These are phyloP conservation scores for Vaccinium myrtillus DNA, from an alignment of 148 eudicot species.

Conservation along the genomic window DNA sequence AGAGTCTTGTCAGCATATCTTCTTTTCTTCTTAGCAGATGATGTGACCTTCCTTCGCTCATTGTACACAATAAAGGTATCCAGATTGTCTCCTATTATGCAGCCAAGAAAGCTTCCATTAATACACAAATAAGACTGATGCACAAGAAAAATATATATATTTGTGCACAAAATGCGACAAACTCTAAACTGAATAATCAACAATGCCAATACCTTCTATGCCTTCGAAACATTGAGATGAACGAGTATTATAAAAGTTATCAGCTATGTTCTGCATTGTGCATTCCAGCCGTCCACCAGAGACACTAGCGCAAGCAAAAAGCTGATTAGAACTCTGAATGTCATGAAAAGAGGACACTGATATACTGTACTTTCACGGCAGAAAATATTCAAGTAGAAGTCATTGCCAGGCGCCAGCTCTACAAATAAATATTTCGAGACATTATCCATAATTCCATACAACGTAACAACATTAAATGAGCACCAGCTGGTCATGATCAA, in stretches of 20 bases:
- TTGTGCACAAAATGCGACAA: neutral
- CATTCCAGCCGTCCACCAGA: conserved; percentile 96
- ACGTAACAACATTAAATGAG: neutral
- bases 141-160: neutral
- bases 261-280: conserved; percentile 99
- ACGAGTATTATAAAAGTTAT: conserved; percentile 60
- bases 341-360: conserved; percentile 3
- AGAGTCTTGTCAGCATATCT: conserved; percentile 60
- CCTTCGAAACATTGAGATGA: conserved; percentile 58
- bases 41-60: conserved; percentile 91
- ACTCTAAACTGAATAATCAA: conserved; percentile 5
- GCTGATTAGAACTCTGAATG: conserved; percentile 11
- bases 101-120: conserved; percentile 18
- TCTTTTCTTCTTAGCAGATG: conserved; percentile 95
- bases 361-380: neutral
- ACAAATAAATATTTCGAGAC: neutral
- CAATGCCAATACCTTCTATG: conserved; percentile 53
- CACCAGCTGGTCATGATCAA: neutral
- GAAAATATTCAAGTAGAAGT: neutral
- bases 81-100: conserved; percentile 49
- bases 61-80: conserved; percentile 92
- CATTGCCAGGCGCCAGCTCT: neutral
- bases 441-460: neutral
- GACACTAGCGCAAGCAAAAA: conserved; percentile 53
- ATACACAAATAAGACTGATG: neutral